A percentile compares a stretch with the other conserved stretches of the same genome.
These are phyloP conservation scores for Nakaseomyces uthaithaninus DNA, from an alignment of 1,139 yeast species.

Conservation along the genomic window DNA sequence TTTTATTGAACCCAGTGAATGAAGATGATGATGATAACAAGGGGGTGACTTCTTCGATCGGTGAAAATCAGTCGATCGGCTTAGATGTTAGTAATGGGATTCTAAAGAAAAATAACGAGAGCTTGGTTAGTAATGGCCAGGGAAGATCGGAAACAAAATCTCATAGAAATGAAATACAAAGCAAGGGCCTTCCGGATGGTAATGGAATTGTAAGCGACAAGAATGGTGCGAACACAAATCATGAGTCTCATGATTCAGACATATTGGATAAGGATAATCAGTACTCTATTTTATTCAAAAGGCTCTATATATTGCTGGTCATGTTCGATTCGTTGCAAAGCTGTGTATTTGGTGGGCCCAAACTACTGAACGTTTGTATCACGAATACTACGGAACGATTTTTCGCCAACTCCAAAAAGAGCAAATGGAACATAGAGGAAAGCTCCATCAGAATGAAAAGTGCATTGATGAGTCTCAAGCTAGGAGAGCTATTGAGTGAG, in stretches of 20 bases:
- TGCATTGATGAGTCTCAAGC: slow-evolving; percentile 21
- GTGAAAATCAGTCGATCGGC: neutral
- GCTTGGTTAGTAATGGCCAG: slow-evolving; percentile 8
- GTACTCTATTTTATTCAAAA: slow-evolving; percentile 39
- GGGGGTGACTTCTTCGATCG: slow-evolving; percentile 8
- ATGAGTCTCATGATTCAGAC: slow-evolving; percentile 8
- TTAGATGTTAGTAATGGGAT: neutral
- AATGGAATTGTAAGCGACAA: slow-evolving; percentile 1
- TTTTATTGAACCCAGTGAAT: slow-evolving; percentile 30
- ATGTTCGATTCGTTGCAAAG: slow-evolving; percentile 50
- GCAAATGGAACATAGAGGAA: slow-evolving; percentile 26
- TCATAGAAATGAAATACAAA: slow-evolving; percentile 18
- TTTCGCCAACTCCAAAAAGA: slow-evolving; percentile 12
- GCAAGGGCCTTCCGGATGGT: neutral
- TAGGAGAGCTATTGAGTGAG: slow-evolving; percentile 25
- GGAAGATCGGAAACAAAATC: slow-evolving; percentile 9
- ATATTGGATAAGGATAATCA: slow-evolving; percentile 29
- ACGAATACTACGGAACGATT: slow-evolving; percentile 17
- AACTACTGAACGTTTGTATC: slow-evolving; percentile 32
- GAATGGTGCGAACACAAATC: slow-evolving; percentile 7
- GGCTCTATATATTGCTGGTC: slow-evolving; percentile 42
- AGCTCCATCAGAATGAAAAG: slow-evolving; percentile 17
- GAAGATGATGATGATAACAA: slow-evolving; percentile 23
- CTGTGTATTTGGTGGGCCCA: slow-evolving; percentile 51
- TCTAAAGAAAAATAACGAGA: neutral